Conservation (phyloP, 2,329 filamentous ascomycete species). For the Exophiala mesophila region DNA sequence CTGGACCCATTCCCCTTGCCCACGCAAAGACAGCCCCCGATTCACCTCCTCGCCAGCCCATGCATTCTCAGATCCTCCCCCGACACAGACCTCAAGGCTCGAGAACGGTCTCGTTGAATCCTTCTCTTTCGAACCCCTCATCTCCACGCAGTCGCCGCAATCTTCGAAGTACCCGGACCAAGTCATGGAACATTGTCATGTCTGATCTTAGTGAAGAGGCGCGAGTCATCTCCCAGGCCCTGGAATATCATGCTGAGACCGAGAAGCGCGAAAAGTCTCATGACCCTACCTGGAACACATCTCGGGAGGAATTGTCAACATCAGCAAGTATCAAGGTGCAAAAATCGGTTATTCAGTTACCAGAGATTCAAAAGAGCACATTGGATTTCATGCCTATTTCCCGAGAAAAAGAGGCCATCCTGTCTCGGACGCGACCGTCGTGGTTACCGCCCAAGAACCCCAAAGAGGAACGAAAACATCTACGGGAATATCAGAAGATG, state of each 20-base stretch:
- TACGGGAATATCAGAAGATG: constrained; percentile 67
- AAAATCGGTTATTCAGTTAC: constrained; percentile 48
- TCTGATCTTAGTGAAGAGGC: constrained; percentile 57
- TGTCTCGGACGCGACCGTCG: constrained; percentile 62
- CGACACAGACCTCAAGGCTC: constrained; percentile 20
- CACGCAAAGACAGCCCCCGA: constrained; percentile 33
- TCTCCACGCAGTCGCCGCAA: constrained; percentile 26
- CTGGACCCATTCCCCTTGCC: constrained; percentile 39
- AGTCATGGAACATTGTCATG: constrained; percentile 56
- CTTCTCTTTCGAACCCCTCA: constrained; percentile 13
- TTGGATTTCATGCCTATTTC: constrained; percentile 63
- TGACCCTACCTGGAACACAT: constrained; percentile 9
- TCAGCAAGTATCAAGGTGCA: constrained; percentile 43
- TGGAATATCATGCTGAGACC: constrained; percentile 55
- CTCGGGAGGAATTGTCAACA: constrained; percentile 9
- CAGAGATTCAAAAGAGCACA: constrained; percentile 58
- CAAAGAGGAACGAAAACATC: constrained; percentile 81
- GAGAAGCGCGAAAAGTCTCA: constrained; percentile 22
- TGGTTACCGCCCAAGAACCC: constrained; percentile 69
- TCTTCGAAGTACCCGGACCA: constrained; percentile 40
- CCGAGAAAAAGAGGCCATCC: constrained; percentile 61
- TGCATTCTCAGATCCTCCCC: constrained; percentile 30
- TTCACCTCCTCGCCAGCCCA: constrained; percentile 25
- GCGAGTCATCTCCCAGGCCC: constrained; percentile 53
- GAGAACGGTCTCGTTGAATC: constrained; percentile 17